Evolutionary conservation across 2,329 filamentous ascomycete genomes (phyloP), one percentile per base, ranked within the genome.

Genomic region (Ceratocystis ficicola): DNA sequence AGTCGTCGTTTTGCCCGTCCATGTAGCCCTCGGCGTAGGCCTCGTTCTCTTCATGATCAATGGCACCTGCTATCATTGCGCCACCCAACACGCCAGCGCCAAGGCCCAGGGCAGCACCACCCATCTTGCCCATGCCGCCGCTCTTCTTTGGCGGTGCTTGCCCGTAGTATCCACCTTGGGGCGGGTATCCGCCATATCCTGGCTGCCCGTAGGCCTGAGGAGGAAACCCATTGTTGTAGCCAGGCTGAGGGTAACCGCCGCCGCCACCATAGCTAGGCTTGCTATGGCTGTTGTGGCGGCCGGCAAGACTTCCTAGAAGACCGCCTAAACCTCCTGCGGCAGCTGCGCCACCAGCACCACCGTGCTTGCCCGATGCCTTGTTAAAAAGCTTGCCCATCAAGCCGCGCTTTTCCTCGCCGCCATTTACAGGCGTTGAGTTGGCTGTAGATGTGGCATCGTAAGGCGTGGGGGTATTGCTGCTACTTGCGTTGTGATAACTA

Each of bases 11-110:
- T 62, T 69, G 71, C 25, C 71, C 72, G 64, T 71, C 71, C 17
- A 75, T 64, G 67, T 74, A 78, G 65, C 78, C 79, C 0, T 80
- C 74, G 50, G 76, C 70, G 66, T 81, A 86, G 36, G 82, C 81
- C 4, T 83, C 78, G 68, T 86, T 76, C 69, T 88, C 75, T 60
- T 81, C 73, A 68, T 86, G 83, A 66, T 88, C 76, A 63, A 92
- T 79, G 1, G 86, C 86, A 72, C 87, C 79, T 1, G 81, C 86
- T 41, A 95, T 75, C 71, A 95, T 69, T 68, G 84, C 82, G 65
- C 91, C 91, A 70, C 90, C 92, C 0, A 96, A 71, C 73, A 96
- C 72, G 74, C 91, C 91, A 69, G 87, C 91, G 70, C 90, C 91
- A 3, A 89, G 75, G 77, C 91, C 91, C 55, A 95, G 77, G 25